These are phyloP conservation scores for Endocalyx cinctus DNA, from an alignment of 2,329 filamentous ascomycete genomes.

Conservation along the genomic window DNA sequence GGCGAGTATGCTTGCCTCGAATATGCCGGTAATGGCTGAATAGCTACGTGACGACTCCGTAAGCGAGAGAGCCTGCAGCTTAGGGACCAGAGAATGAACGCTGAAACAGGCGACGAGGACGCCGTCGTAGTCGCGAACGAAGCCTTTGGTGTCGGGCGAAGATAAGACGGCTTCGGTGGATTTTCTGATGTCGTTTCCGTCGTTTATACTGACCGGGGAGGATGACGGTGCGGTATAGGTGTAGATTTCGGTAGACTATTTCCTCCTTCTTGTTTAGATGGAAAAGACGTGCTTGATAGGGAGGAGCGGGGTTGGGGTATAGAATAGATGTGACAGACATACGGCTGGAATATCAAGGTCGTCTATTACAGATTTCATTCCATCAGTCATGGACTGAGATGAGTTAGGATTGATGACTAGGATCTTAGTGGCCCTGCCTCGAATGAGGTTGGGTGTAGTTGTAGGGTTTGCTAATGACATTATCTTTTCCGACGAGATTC, in stretches of 20 bases:
- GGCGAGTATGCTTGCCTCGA: conserved; percentile 73
- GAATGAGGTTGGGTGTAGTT: conserved; percentile 26
- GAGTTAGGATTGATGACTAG: conserved; percentile 80
- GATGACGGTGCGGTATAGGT: conserved; percentile 62
- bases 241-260: conserved; percentile 44
- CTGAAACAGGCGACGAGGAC: conserved; percentile 88
- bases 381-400: conserved; percentile 65
- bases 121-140: conserved; percentile 63
- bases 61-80: conserved; percentile 40
- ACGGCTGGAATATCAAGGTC: conserved; percentile 35
- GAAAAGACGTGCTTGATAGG: not conserved
- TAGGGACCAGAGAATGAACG: conserved; percentile 68
- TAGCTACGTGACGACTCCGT: conserved; percentile 27
- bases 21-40: conserved; percentile 77
- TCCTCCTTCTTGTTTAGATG: not conserved
- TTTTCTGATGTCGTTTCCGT: conserved; percentile 59
- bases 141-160: no score
- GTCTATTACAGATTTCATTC: conserved; percentile 49
- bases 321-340: no score
- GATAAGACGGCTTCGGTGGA: conserved; percentile 62
- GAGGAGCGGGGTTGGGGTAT: not conserved
- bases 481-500: no score
- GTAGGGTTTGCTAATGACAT: no score
- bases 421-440: conserved; percentile 40
- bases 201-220: conserved; percentile 73